Evolutionary conservation across 2,329 filamentous ascomycete species (phyloP).

Genomic region (Phialophora macrospora): DNA sequence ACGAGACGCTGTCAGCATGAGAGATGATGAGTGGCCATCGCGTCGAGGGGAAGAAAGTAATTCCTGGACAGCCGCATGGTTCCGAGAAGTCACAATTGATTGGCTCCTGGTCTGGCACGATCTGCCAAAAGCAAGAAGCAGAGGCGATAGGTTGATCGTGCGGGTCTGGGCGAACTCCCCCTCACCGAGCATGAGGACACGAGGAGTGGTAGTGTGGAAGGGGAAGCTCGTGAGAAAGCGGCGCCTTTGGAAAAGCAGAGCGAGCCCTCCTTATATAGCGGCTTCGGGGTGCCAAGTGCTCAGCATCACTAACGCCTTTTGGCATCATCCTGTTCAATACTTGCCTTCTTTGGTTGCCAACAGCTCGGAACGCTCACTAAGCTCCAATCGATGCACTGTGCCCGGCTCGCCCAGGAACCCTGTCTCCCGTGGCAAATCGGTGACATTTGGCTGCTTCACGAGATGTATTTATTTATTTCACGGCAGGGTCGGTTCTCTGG

Average conservation of each 20-base stretch:
- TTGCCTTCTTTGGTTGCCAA: background rate
- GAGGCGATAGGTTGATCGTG: background rate
- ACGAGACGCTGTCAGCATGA: background rate
- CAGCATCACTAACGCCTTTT: background rate
- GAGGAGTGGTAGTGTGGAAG: background rate
- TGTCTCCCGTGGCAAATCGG: background rate
- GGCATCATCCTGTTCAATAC: background rate
- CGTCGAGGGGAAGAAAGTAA: background rate
- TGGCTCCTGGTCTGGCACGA: background rate
- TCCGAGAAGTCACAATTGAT: background rate
- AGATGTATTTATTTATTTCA: background rate
- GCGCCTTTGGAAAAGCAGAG: constrained; percentile 13
- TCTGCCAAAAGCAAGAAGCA: too few relatives aligned
- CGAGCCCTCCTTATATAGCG: constrained; percentile 12
- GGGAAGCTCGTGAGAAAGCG: constrained; percentile 12
- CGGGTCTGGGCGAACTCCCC: background rate
- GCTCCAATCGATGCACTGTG: background rate
- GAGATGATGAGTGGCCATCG: background rate
- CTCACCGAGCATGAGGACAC: background rate
- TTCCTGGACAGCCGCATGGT: background rate
- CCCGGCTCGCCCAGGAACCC: background rate
- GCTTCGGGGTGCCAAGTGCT: background rate
- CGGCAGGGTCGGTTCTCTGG: background rate
- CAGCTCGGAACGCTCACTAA: background rate
- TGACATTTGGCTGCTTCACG: background rate